Base-by-base conservation (phyloP, 2,329 filamentous ascomycete species). In the Phaeophleospora eucalypticola region DNA sequence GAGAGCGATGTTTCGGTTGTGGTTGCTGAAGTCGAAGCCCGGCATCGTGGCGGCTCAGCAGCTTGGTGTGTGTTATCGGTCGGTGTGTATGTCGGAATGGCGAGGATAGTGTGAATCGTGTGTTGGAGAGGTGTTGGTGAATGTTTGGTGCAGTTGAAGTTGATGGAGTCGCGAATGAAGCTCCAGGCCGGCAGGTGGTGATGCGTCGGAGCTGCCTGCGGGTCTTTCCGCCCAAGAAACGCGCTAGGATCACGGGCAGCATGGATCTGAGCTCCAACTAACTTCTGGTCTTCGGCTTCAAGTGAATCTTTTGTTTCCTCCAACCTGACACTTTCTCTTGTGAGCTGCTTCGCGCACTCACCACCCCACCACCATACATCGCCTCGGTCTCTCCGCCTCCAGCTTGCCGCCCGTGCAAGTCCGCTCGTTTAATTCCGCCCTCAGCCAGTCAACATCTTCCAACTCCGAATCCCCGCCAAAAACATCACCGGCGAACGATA, bases 21-120 rank as follows among this genome's bases (percentile, higher is more conserved):
- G 93, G 80, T 98, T 98, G 71, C 89, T 94, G 80, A 98, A 98
- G 77, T 97, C 90, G 80, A 96, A 95, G 75, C 90, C 90, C 64
- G 87, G 84, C 93, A 98, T 98, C 64, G 37, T 62, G 52, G 36
- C 18, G 34, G 46, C 21, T 34, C 20, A 45, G 17, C 36, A n/a
- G n/a, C n/a, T n/a, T n/a, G n/a, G n/a, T n/a, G n/a, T n/a, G n/a
- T 41, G 16, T 40, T 37, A 18, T 29, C 4, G 44, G 8, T 40
- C 18, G 34, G 10, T 43, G 34, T 35, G 15, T 29, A 39, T 46
- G 41, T 20, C 48, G 37, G 21, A 20, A 40, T 40, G 41, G 27
- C 12, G 34, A 32, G 39, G 34, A 34, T 43, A 21, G 14, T 27
- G 29, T 19, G 36, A 7, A 29, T 15, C 16, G 14, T 38, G 32